Percentiles rank a stretch among this genome's conserved stretches.
These are phyloP conservation scores for Talaromyces trachyspermus DNA, from an alignment of 495 filamentous ascomycete species.

Conservation along the genomic window DNA sequence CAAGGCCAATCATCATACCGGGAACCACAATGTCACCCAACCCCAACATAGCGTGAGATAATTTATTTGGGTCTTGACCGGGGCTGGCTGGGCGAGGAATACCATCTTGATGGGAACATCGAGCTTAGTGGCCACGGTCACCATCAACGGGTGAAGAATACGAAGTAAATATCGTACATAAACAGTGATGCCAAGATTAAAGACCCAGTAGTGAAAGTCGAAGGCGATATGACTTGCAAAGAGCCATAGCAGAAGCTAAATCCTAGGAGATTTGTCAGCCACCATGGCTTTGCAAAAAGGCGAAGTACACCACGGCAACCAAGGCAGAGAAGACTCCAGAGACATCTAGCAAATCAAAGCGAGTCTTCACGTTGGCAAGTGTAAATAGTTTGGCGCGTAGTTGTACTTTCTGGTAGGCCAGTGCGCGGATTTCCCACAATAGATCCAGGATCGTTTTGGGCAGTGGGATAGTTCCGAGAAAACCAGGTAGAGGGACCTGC, in stretches of 20 bases:
- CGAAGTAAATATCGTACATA: constrained; percentile 93
- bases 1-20: constrained; percentile 81
- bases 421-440: constrained; percentile 43
- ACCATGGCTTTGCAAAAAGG: constrained; percentile 64
- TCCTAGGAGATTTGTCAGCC: constrained; percentile 79
- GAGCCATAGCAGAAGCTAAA: constrained; percentile 78
- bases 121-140: constrained; percentile 82
- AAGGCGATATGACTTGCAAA: constrained; percentile 80
- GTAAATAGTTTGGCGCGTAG: constrained; percentile 38
- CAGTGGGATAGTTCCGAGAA: constrained; percentile 36
- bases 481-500: constrained; percentile 47
- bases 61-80: constrained; percentile 26
- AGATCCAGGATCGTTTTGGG: constrained; percentile 18
- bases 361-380: constrained; percentile 34
- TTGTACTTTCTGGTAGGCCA: constrained; percentile 40
- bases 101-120: constrained; percentile 92
- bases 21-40: constrained; percentile 93
- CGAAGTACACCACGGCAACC: constrained; percentile 56
- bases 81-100: constrained; percentile 54
- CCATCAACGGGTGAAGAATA: constrained; percentile 98
- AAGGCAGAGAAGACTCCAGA: constrained; percentile 54
- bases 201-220: constrained; percentile 76
- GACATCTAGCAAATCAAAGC: constrained; percentile 48
- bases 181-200: constrained; percentile 74
- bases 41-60: constrained; percentile 73